phyloP scores from a whole-genome alignment of 1,139 yeast genomes.

The Magnusiomyces paraingens region DNA sequence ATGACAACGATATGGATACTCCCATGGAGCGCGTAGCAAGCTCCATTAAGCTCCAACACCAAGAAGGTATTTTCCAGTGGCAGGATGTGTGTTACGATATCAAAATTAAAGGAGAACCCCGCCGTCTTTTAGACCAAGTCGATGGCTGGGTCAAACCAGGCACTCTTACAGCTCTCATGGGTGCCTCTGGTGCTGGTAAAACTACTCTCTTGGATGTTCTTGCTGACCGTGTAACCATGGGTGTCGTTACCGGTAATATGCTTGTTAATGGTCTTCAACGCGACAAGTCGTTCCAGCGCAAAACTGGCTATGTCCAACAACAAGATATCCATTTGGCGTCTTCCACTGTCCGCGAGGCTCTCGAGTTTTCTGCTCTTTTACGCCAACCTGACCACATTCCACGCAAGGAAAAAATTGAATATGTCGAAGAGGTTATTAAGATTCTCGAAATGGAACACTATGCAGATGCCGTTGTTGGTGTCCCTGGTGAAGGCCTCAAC shows the following conservation, averaged over 20 bases:
- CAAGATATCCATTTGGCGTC: constrained; percentile 70
- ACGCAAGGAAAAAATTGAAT: constrained; percentile 53
- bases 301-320: constrained; percentile 80
- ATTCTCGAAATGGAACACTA: constrained; percentile 66
- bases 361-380: constrained; percentile 62
- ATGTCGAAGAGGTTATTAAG: constrained; percentile 64
- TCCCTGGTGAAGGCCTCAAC: constrained; percentile 65
- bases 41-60: constrained; percentile 20
- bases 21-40: neutral
- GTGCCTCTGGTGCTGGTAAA: constrained; percentile 86
- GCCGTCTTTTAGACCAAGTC: constrained; percentile 57
- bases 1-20: constrained; percentile 13
- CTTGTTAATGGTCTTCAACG: constrained; percentile 66
- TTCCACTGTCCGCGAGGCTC: constrained; percentile 77
- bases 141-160: constrained; percentile 85
- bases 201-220: constrained; percentile 69
- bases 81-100: constrained; percentile 69
- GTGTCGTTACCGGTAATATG: constrained; percentile 70
- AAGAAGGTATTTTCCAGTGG: constrained; percentile 63
- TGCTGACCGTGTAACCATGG: constrained; percentile 72
- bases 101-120: constrained; percentile 51
- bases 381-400: constrained; percentile 59
- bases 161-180: constrained; percentile 73
- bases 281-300: constrained; percentile 69
- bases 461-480: constrained; percentile 80